Conservation (phyloP, 371 early-diverging fungal species). For the Mortierella sp. region DNA sequence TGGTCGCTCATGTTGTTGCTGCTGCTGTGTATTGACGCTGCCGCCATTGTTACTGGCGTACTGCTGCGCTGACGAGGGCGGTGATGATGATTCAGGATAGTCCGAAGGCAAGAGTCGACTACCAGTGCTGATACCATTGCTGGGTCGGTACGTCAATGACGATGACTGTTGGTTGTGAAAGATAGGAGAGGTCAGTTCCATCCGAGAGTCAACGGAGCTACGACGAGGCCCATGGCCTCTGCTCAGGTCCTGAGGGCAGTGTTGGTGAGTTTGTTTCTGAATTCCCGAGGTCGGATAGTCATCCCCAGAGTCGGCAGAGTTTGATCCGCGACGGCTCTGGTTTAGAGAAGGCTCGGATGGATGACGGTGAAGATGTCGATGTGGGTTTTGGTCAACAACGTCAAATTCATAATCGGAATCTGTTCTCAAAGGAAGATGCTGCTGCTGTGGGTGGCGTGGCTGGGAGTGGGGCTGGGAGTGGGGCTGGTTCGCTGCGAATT, state of each 20-base stretch:
- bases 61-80: not conserved
- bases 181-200: conserved; percentile 15
- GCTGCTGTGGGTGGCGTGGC: conserved; percentile 2
- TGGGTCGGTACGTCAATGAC: not conserved
- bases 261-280: not conserved
- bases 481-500: not conserved
- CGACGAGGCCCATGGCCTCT: conserved; percentile 20
- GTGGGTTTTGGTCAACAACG: not conserved
- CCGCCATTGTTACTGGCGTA: not conserved
- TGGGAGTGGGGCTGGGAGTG: not conserved
- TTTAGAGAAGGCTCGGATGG: conserved; percentile 29
- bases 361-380: conserved; percentile 24
- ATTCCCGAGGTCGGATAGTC: conserved; percentile 9
- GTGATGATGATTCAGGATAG: conserved; percentile 3
- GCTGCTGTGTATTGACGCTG: not conserved
- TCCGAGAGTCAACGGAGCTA: conserved; percentile 21
- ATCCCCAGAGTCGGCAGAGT: conserved; percentile 28
- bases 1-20: conserved; percentile 20
- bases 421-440: not conserved
- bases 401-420: conserved; percentile 25
- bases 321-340: conserved; percentile 13
- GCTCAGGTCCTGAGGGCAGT: not conserved
- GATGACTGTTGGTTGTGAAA: not conserved
- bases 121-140: not conserved
- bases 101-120: conserved; percentile 1